Evolutionary conservation across 2,329 filamentous ascomycete genomes (phyloP), one percentile per base, ranked within the genome.

Genomic region (Xylariales sp.): DNA sequence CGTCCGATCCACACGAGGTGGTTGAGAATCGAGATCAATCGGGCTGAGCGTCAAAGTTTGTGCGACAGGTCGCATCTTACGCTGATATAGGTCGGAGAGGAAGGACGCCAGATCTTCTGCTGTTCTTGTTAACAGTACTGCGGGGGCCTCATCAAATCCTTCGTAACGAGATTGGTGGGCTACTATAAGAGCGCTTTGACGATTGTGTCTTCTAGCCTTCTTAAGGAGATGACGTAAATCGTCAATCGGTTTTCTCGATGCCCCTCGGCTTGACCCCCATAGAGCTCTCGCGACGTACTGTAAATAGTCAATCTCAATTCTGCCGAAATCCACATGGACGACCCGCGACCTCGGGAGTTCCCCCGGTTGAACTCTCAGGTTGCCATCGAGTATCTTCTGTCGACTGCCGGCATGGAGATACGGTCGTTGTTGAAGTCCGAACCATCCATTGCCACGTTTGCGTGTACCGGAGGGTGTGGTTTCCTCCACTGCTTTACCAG

Each of bases 81-180:
- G 54, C 4, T 41, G 28, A 4, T 48, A 42, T 3, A 66, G 38
- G 29, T 72, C 69, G 5, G 39, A 31, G 0, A 72, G 40, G 19
- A 70, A 65, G 29, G 55, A 60, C 3, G 38, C 38, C 2, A 72
- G 39, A 40, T 67, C 67, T 1, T 47, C 38, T 5, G 40, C 31
- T 3, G 51, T 51, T 25, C 67, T 50, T 13, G 44, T 45, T 2
- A 55, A 43, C 12, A 55, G 24, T 6, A 38, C 42, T 3, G 31
- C 23, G 4, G 56, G 55, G 2, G 49, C 50, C 1, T 27, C 20
- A 13, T 43, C 31, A 23, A 47, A 45, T 6, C 42, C 36, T 4
- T 31, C 16, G 30, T 57, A 58, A 6, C 42, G 30, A 5, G 38
- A 31, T 7, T 37, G 34, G 38, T 54, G 46, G n/a, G 41, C 35